Evolutionary conservation across 805 yeast species (phyloP), one percentile per base, ranked within the genome.

Genomic region (Ogataea methylovora): DNA sequence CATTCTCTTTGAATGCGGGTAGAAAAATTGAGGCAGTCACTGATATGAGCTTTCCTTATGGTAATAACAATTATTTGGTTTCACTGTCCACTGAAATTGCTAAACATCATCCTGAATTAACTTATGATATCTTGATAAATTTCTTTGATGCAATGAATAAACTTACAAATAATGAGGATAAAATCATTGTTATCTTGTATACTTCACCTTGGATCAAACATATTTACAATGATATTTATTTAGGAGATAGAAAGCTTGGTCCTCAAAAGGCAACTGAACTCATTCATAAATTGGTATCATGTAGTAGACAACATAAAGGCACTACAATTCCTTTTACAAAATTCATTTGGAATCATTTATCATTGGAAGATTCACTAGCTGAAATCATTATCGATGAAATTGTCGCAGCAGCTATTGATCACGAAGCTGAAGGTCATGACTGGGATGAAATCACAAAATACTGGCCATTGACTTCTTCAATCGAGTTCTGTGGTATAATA

Each of bases 191-290:
- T 1, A 63, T 65, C 14, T 48, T 69, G 33, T 77, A 76, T 47
- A 60, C 78, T 9, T 63, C 82, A 0, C 88, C 92, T 2, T 86
- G 95, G 94, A 65, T 82, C 12, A 69, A 69, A 17, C 81, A 84
- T 45, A 63, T 84, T 17, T 73, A 76, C 49, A 63, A 65, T 11
- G 55, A 74, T 43, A 77, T 84, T 7, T 79, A 65, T 46, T 46
- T 69, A 27, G 63, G 62, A 13, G 75, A 71, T 44, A 76, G 73
- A 19, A 70, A 67, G 21, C 63, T 60, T 37, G 92, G 94, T 0
- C 67, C 73, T 2, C 80, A 73, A 33, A 63, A 71, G 35, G 69
- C 80, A 5, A 69, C 80, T 1, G 75, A 71, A 29, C 56, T 84
- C 9, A 65, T 85, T 17, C 63, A 87, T 26, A 71, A 71, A 33